Evolutionary conservation across 352 stramenopile genomes (phyloP).

Genomic region (Phytophthora colocasiae): DNA sequence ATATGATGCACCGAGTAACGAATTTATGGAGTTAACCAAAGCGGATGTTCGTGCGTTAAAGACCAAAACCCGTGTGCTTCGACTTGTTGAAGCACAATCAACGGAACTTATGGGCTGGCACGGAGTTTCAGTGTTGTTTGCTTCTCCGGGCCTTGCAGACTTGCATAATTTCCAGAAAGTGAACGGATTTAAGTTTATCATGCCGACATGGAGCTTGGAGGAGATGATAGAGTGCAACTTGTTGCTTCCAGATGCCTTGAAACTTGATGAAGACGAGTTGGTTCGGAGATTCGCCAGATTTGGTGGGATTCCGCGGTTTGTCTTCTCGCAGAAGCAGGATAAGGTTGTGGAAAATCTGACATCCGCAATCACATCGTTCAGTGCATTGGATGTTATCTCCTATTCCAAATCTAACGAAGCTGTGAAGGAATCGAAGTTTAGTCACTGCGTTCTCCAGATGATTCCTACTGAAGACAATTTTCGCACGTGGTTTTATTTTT

Average conservation of each 20-base stretch:
- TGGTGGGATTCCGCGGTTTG: not conserved
- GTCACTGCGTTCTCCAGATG: too few relatives aligned
- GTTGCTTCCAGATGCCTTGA: not conserved
- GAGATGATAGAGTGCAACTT: conserved; percentile 1
- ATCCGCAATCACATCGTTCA: too few relatives aligned
- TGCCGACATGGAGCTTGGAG: conserved; percentile 2
- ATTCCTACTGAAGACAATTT: not conserved
- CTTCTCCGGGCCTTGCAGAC: not conserved
- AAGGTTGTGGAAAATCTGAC: too few relatives aligned
- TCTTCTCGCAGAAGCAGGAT: too few relatives aligned
- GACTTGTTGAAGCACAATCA: conserved; percentile 29
- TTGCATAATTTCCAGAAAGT: conserved; percentile 6
- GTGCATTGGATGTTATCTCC: too few relatives aligned
- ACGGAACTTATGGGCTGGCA: conserved; percentile 8
- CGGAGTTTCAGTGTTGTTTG: conserved; percentile 25
- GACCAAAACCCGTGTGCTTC: conserved; percentile 22
- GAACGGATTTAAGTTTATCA: not conserved
- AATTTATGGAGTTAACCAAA: too few relatives aligned
- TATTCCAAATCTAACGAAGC: too few relatives aligned
- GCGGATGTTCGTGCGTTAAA: not conserved
- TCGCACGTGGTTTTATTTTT: conserved; percentile 15
- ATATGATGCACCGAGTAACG: too few relatives aligned
- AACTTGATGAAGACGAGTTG: too few relatives aligned
- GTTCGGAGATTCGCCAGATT: not conserved
- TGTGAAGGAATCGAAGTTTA: too few relatives aligned